Base-by-base conservation (phyloP, 2,329 filamentous ascomycete species). In the Leptographium lundbergii region DNA sequence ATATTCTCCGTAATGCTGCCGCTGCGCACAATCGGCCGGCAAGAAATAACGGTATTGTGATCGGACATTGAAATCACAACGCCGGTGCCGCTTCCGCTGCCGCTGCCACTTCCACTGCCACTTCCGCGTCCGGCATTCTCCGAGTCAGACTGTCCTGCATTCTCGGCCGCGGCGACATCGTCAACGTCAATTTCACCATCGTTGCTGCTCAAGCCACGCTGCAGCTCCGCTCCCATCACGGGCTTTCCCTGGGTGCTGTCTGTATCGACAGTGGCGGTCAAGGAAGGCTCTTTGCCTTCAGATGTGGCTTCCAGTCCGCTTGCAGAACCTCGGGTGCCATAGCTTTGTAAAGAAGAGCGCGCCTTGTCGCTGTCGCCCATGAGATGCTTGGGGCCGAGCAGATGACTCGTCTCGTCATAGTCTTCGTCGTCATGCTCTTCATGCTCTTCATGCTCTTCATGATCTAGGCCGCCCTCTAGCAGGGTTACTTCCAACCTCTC, bases 1-100 rank as follows among this genome's bases (percentile, higher is more conserved):
- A 88, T 75, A 61, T 87, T 88, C 70, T 91, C 87, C 0, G 87
- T 90, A 65, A 91, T 89, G 68, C 85, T 89, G 32, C 88, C 88
- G 64, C 85, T 89, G 59, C 87, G 78, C 6, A 85, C 84, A 5
- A 77, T 75, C 13, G 77, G 59, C 36, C 65, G 66, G 22, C 65
- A 64, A 2, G 64, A 60, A 7, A 53, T 47, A 9, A 63, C 57
- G 4, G 55, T 58, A 55, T 36, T 62, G 50, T 64, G 61, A 56
- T 66, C 29, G 57, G 60, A 54, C 11, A 52, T n/a, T 1, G 54
- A 13, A 4, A 58, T 14, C 9, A 60, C 3, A 3, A 45, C 50
- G 29, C 59, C 61, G 39, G 42, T 39, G 3, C 61, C 58, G 42
- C 61, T 62, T 51, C 39, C 58, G 56, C 56, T 22, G n/a, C n/a